Base-by-base conservation (phyloP, 257 asterid genomes). In the Solanum raphanifolium region DNA sequence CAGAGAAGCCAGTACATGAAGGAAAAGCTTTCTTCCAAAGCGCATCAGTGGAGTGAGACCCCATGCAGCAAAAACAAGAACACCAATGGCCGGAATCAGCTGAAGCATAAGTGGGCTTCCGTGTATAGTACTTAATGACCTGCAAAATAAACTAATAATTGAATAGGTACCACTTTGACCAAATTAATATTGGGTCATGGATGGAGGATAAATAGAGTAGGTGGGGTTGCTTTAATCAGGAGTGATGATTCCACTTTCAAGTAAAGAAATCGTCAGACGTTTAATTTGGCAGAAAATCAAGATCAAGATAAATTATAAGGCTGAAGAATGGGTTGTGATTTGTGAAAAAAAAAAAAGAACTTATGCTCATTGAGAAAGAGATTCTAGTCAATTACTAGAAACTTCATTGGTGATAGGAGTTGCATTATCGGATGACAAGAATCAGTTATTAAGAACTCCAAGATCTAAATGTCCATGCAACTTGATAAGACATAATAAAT, bases 11-110 rank as follows among this genome's bases (percentile, higher is more conserved):
- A 93, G 78, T 92, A 97, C 99, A 62, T 88, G 93, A 55, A 92
- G 89, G 88, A 95, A 87, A 87, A 95, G 29, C 88, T 90, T 93
- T 89, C 97, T 94, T 94, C 92, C 89, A 39, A 89, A 95, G 88
- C 90, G 94, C 92, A 93, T 88, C 71, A 95, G 92, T 36, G 98
- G 99, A 75, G 94, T 93, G 88, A 96, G 93, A 89, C 99, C 99
- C 98, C 98, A 96, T 86, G 93, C 87, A 72, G 98, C 94, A 91
- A 97, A 96, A 87, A 91, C 87, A 92, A 95, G 52, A 82, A 94
- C 83, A 87, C 97, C 91, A 91, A 89, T 39, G 68, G 91, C 92
- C 29, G 91, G 92, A 86, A 90, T 89, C 84, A 89, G 87, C 75
- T 81, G 91, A 87, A 90, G 83, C 87, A 89, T 32, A 60, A 87